Evolutionary conservation across 352 stramenopile species (phyloP).

Genomic region (Phytopythium cucurbitacearum): DNA sequence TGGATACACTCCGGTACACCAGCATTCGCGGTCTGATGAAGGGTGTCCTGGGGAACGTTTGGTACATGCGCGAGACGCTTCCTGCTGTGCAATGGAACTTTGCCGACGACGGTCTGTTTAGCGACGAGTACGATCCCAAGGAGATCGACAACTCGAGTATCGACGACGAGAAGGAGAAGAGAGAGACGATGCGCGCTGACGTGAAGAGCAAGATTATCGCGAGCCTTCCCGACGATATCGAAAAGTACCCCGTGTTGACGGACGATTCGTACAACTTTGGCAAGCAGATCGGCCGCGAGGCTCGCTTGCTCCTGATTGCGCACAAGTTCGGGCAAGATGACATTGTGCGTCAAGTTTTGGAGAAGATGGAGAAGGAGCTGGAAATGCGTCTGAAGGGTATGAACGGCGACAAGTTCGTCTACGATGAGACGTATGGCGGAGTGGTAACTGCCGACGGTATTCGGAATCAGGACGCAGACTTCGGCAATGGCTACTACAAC

Average conservation of each 20-base stretch:
- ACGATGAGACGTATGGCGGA: constrained; percentile 91
- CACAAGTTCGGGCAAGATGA: constrained; percentile 62
- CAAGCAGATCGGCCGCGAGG: constrained; percentile 72
- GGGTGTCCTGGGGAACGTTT: constrained; percentile 53
- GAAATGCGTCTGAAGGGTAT: constrained; percentile 50
- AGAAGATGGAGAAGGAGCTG: constrained; percentile 57
- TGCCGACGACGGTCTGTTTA: constrained; percentile 49
- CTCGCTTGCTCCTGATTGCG: constrained; percentile 69
- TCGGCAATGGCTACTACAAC: constrained; percentile 89
- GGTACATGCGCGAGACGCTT: constrained; percentile 62
- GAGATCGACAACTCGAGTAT: neutral
- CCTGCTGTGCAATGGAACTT: constrained; percentile 64
- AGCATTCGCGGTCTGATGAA: constrained; percentile 73
- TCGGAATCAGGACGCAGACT: constrained; percentile 49
- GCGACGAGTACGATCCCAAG: constrained; percentile 18
- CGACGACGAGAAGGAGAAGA: constrained; percentile 19
- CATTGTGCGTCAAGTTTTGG: constrained; percentile 32
- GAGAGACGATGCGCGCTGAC: constrained; percentile 25
- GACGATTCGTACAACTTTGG: constrained; percentile 78
- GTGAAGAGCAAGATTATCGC: constrained; percentile 31
- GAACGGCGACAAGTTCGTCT: constrained; percentile 82
- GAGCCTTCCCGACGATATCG: constrained; percentile 41
- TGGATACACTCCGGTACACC: constrained; percentile 51
- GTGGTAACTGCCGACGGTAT: constrained; percentile 88
- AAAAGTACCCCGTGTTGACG: constrained; percentile 37